phyloP scores from a whole-genome alignment of 768 basidiomycete species.

The Mycena vulgaris region DNA sequence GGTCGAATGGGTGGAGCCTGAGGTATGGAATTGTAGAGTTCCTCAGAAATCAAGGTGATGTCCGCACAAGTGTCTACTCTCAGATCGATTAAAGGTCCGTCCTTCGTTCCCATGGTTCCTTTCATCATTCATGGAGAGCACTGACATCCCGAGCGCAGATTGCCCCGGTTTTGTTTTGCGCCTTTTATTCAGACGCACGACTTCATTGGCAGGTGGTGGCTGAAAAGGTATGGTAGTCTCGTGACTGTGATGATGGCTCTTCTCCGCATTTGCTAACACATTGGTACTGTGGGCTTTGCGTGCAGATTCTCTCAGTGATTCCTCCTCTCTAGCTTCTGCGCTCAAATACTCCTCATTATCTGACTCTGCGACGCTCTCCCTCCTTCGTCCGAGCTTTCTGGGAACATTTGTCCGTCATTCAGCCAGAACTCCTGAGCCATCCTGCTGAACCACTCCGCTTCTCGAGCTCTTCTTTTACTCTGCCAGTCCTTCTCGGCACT shows the following conservation, averaged over 20 bases:
- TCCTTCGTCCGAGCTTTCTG: no score
- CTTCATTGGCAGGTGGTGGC: no score
- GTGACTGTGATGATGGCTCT: no score
- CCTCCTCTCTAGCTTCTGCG: no score
- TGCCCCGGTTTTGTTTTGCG: neutral
- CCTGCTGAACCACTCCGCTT: neutral
- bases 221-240: no score
- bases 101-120: no score
- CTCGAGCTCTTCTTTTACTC: neutral
- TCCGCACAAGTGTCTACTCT: slow-evolving; percentile 5
- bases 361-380: neutral
- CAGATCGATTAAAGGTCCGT: neutral
- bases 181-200: neutral
- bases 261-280: no score
- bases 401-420: neutral
- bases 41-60: neutral
- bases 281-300: neutral
- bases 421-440: slow-evolving; percentile 8
- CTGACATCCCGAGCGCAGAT: neutral
- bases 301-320: neutral
- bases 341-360: neutral
- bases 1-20: neutral
- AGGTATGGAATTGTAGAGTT: neutral
- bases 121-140: slow-evolving; percentile 4
- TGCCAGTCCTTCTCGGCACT: neutral